Conservation (phyloP, 371 early-diverging fungal species). For the Nematocida homosporus region DNA sequence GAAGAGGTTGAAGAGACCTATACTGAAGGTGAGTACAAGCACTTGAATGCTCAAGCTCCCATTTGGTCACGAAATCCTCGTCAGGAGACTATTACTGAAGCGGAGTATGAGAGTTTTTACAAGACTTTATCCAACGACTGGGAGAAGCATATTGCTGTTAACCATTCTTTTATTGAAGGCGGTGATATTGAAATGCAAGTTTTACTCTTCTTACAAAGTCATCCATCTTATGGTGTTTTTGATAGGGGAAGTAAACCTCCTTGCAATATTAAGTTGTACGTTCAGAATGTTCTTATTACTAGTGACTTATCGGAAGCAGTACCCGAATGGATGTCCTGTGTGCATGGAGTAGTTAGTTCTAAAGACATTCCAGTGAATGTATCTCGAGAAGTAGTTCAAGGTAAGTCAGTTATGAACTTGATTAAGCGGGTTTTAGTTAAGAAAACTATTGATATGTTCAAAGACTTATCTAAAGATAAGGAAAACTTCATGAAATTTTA, state of each 20-base stretch:
- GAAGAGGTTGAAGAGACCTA: constrained; percentile 70
- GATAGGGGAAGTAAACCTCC: constrained; percentile 77
- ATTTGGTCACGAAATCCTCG: constrained; percentile 86
- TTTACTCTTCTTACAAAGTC: constrained; percentile 80
- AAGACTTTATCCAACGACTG: constrained; percentile 84
- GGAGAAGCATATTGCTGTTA: constrained; percentile 81
- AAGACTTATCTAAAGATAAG: constrained; percentile 77
- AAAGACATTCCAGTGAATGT: constrained; percentile 91
- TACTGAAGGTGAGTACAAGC: constrained; percentile 63
- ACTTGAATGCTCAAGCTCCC: constrained; percentile 73
- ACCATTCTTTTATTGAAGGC: constrained; percentile 82
- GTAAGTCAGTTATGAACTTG: constrained; percentile 84
- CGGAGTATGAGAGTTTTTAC: constrained; percentile 84
- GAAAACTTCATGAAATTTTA: constrained; percentile 80
- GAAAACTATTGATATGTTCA: constrained; percentile 83
- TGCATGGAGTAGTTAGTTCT: constrained; percentile 83
- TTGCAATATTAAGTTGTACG: constrained; percentile 87
- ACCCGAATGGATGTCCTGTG: constrained; percentile 80
- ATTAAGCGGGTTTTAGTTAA: constrained; percentile 83
- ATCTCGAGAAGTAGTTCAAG: constrained; percentile 87
- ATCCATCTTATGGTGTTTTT: constrained; percentile 80
- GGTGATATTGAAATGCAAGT: constrained; percentile 77
- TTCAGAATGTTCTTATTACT: constrained; percentile 89
- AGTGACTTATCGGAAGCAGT: constrained; percentile 77
- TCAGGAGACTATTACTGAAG: constrained; percentile 73